A percentile compares a stretch with the other conserved stretches of the same genome.
Evolutionary conservation across 2,329 filamentous ascomycete genomes (phyloP).

Genomic region (Microascus cirrosus): DNA sequence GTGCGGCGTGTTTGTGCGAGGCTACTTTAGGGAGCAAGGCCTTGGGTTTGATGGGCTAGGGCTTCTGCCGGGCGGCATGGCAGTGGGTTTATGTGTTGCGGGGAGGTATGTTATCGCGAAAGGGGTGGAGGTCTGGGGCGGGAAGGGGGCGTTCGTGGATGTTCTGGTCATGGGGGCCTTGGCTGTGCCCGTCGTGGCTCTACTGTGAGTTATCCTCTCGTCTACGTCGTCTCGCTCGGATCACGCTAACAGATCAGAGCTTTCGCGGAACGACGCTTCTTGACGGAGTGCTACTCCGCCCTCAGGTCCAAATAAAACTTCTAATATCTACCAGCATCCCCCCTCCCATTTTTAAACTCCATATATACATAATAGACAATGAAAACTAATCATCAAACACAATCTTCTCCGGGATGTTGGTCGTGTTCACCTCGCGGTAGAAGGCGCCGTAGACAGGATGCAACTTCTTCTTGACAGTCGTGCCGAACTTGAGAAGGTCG

Average conservation of each 20-base stretch:
- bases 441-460: slow-evolving; percentile 94
- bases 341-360: background rate
- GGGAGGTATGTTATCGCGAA: slow-evolving; percentile 28
- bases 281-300: slow-evolving; percentile 36
- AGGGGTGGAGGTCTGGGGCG: background rate
- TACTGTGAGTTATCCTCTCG: slow-evolving; percentile 42
- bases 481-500: slow-evolving; percentile 86
- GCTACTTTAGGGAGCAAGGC: slow-evolving; percentile 44
- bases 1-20: slow-evolving; percentile 61
- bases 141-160: slow-evolving; percentile 8
- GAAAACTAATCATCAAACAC: slow-evolving; percentile 49
- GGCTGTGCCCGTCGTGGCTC: slow-evolving; percentile 37
- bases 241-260: slow-evolving; percentile 23
- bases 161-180: slow-evolving; percentile 37
- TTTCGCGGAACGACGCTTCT: slow-evolving; percentile 41
- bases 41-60: slow-evolving; percentile 25
- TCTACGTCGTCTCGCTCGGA: background rate
- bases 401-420: slow-evolving; percentile 81
- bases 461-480: slow-evolving; percentile 97
- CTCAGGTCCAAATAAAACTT: slow-evolving; percentile 8
- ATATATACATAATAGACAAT: background rate
- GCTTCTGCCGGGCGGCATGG: slow-evolving; percentile 30
- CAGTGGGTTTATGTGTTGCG: slow-evolving; percentile 29
- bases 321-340: background rate
- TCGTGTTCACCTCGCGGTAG: slow-evolving; percentile 80